Base-by-base conservation (phyloP, 106 monocot species). In the Posidonia australis region DNA sequence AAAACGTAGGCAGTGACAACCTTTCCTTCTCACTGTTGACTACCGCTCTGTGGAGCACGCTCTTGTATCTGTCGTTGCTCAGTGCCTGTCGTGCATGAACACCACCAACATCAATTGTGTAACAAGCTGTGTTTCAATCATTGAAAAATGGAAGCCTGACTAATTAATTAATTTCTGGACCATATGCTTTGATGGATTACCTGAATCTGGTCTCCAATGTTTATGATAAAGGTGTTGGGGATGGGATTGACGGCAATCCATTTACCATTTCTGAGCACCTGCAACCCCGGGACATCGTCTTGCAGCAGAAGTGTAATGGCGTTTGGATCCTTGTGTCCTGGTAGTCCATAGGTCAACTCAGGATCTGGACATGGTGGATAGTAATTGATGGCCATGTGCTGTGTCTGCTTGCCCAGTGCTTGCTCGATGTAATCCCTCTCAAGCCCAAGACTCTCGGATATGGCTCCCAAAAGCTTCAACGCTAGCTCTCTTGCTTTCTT, bases 341-440 rank as follows among this genome's bases (percentile, higher is more conserved):
- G 83, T 27, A 90, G 46, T 0, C 90, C 90, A 14, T 78, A 90
- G 5, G 80, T 86, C 5, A 86, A 67, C 65, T 90, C 90, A 4
- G 90, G 85, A 45, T 83, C 77, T 5, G 86, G 90, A 52, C 90
- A 90, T 19, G 72, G 85, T 0, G 86, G 90, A 62, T 90, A 90
- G 71, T 86, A 90, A 68, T 90, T 90, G 14, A 90, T 66, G 21
- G 82, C 85, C 90, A 90, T 86, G 67, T 83, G 83, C 43, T 86
- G 90, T 5, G 75, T 83, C 0, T 86, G 90, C 55, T 71, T 65
- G 5, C 90, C 86, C 16, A 90, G 51, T 29, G 85, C 77, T 26
- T 78, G 78, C 70, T 64, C 79, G 55, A 90, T 82, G 73, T 65
- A 58, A 42, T 76, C 54, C 29, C 36, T 67, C 16, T 85, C 76